Evolutionary conservation across 805 yeast genomes (phyloP).

Genomic region (Ogataea pini): DNA sequence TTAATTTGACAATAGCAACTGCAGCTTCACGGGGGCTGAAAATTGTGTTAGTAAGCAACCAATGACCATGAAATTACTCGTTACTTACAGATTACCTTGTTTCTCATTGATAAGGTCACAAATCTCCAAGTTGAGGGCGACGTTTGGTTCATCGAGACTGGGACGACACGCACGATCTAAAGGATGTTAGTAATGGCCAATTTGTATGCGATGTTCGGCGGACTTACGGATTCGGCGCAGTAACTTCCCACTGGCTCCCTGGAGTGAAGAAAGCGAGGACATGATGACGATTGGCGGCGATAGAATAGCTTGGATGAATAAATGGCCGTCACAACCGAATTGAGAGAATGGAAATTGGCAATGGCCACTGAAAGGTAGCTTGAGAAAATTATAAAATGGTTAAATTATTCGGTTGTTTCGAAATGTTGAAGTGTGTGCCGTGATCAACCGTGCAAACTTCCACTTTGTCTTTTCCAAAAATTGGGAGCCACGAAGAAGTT

Average conservation of each 20-base stretch:
- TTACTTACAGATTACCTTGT: conserved; percentile 64
- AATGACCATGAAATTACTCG: background rate
- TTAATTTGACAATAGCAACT: conserved; percentile 73
- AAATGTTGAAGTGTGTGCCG: conserved; percentile 1
- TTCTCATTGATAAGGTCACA: conserved; percentile 92
- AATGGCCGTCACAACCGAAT: conserved; percentile 2
- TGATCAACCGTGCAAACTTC: conserved; percentile 8
- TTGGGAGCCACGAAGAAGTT: background rate
- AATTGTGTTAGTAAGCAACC: conserved; percentile 6
- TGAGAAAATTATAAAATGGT: background rate
- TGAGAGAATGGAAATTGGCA: background rate
- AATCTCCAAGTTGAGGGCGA: conserved; percentile 84
- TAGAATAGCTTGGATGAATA: background rate
- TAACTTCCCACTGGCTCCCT: conserved; percentile 39
- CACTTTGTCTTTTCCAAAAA: conserved; percentile 8
- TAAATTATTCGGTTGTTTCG: background rate
- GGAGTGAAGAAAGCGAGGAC: conserved; percentile 35
- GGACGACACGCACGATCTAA: conserved; percentile 82
- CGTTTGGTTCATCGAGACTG: conserved; percentile 79
- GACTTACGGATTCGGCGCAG: conserved; percentile 39
- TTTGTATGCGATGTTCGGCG: background rate
- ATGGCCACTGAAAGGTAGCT: background rate
- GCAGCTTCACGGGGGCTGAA: conserved; percentile 86
- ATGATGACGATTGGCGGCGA: conserved; percentile 14
- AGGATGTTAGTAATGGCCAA: conserved; percentile 27